Percentiles rank a stretch among this genome's conserved stretches.
phyloP scores from a whole-genome alignment of 2,329 filamentous ascomycete species.

The Sporothrix humicola region DNA sequence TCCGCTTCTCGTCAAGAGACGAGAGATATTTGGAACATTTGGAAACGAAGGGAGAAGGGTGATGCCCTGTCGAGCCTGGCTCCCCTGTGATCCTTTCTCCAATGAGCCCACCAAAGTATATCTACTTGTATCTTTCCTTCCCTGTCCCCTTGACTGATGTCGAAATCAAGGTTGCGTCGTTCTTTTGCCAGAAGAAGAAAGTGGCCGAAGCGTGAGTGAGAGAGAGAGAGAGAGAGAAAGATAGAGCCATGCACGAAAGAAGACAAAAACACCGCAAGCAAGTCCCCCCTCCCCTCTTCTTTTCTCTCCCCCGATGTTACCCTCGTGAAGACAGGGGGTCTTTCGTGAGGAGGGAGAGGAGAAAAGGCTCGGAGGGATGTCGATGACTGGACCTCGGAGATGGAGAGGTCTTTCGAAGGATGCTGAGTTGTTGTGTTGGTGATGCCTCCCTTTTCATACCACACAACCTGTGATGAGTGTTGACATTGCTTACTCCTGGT shows the following conservation, averaged over 20 bases:
- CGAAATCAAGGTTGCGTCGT: background rate
- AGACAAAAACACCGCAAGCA: conserved; percentile 16
- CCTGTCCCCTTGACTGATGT: background rate
- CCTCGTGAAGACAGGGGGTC: conserved; percentile 6
- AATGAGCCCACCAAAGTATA: no score
- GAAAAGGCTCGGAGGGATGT: background rate
- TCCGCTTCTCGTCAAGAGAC: background rate
- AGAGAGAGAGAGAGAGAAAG: no score
- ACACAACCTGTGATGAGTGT: background rate
- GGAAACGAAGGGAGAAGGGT: background rate
- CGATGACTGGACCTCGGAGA: conserved; percentile 5
- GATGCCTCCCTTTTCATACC: background rate
- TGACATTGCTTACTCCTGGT: no score
- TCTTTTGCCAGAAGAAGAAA: conserved; percentile 12
- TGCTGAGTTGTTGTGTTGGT: background rate
- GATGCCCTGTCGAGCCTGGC: background rate
- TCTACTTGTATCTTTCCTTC: background rate
- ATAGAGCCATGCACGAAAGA: conserved; percentile 3
- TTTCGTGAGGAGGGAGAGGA: background rate
- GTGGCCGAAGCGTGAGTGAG: conserved; percentile 1
- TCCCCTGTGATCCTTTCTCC: background rate
- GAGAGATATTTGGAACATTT: background rate
- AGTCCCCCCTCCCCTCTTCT: background rate
- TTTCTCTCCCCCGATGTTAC: conserved; percentile 17
- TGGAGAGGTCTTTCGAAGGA: background rate